Conservation (phyloP, 1,284 basidiomycete genomes). For the Inonotus obliquus region DNA sequence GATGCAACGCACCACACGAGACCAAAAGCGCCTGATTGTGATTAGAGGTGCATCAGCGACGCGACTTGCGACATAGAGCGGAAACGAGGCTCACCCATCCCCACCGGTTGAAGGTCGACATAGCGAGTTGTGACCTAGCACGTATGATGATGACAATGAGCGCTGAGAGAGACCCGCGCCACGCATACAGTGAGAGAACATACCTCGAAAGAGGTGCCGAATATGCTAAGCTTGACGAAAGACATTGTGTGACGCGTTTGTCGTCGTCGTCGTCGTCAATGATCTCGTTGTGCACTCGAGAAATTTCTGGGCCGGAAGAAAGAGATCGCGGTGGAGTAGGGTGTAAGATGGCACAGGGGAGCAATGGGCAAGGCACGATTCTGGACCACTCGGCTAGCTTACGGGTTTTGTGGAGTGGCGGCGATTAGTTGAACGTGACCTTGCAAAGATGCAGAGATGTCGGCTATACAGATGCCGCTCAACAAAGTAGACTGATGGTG, state of each 20-base stretch:
- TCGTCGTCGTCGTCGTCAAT: not conserved
- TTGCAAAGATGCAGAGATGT: not conserved
- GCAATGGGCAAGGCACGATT: not conserved
- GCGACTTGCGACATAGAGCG: slow-evolving; percentile 18
- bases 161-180: not conserved
- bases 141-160: slow-evolving; percentile 22
- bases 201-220: slow-evolving; percentile 93
- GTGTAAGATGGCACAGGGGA: not conserved
- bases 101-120: slow-evolving; percentile 99
- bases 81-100: slow-evolving; percentile 76
- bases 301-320: not conserved
- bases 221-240: slow-evolving; percentile 98
- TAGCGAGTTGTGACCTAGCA: slow-evolving; percentile 92
- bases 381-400: not conserved
- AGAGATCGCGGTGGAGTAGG: not conserved
- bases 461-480: not conserved
- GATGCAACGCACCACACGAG: slow-evolving; percentile 75
- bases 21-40: slow-evolving; percentile 77
- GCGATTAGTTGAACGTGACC: not conserved
- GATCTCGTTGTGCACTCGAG: not conserved
- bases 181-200: slow-evolving; percentile 21
- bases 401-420: not conserved
- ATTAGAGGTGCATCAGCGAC: slow-evolving; percentile 12
- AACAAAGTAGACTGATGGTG: not conserved
- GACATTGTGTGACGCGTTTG: slow-evolving; percentile 48